Conservation (phyloP, 192 early-diverging fungal genomes). For the Thoreauomyces humboldtii region DNA sequence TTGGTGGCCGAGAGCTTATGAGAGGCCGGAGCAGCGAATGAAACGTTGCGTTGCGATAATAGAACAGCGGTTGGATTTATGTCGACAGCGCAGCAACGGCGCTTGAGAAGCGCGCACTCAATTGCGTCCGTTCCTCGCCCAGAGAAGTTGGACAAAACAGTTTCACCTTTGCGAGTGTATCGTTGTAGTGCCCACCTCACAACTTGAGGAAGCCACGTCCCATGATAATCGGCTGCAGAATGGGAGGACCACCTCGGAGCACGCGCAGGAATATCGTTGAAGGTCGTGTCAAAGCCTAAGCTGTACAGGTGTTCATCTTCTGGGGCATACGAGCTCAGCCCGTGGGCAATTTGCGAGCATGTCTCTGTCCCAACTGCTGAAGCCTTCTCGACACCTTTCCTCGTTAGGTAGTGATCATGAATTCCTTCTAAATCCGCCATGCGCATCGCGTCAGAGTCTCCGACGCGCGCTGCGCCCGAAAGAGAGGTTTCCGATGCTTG, state of each 20-base stretch:
- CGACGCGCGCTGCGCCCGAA: too few relatives aligned
- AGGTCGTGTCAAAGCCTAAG: slow-evolving; percentile 73
- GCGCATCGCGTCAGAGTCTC: too few relatives aligned
- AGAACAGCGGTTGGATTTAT: slow-evolving; percentile 85
- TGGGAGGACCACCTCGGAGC: slow-evolving; percentile 71
- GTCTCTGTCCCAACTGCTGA: background rate
- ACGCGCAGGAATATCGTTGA: slow-evolving; percentile 87
- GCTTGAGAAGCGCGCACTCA: slow-evolving; percentile 76
- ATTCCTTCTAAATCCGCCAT: too few relatives aligned
- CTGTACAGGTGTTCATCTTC: slow-evolving; percentile 70
- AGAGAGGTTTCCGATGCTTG: too few relatives aligned
- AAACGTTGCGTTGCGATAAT: slow-evolving; percentile 81
- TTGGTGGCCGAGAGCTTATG: slow-evolving; percentile 67
- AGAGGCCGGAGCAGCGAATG: slow-evolving; percentile 70
- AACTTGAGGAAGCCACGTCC: slow-evolving; percentile 92
- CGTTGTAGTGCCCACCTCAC: slow-evolving; percentile 71
- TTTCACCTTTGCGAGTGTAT: slow-evolving; percentile 74
- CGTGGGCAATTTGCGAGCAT: slow-evolving; percentile 37
- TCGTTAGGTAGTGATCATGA: slow-evolving; percentile 64
- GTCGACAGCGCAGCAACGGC: slow-evolving; percentile 80
- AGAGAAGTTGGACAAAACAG: slow-evolving; percentile 85
- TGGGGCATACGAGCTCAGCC: slow-evolving; percentile 63
- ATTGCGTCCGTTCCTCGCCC: slow-evolving; percentile 95
- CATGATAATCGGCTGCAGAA: slow-evolving; percentile 89
- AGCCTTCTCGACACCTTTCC: slow-evolving; percentile 47